Conservation (phyloP, 2,329 filamentous ascomycete species). For the Rhytidhysteron rufulum region DNA sequence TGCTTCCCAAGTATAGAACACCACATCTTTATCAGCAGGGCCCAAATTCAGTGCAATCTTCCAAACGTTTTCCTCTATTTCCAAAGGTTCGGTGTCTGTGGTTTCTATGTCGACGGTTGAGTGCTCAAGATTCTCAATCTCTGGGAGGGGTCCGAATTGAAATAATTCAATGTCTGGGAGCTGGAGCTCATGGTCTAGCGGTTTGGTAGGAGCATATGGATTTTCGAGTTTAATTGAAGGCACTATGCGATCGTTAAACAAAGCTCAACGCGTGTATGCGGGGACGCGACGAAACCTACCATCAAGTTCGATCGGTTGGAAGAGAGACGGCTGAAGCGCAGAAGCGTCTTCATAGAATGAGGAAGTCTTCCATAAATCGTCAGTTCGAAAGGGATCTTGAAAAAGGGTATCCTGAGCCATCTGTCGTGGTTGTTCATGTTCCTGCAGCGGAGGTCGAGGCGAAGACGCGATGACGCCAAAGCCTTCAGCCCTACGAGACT, state of each 20-base stretch:
- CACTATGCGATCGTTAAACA: slow-evolving; percentile 26
- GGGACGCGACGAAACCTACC: slow-evolving; percentile 27
- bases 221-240: slow-evolving; percentile 33
- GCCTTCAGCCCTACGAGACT: slow-evolving; percentile 24
- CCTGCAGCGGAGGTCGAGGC: not conserved
- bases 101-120: slow-evolving; percentile 23
- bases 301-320: slow-evolving; percentile 32
- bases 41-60: slow-evolving; percentile 30
- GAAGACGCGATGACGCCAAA: slow-evolving; percentile 12
- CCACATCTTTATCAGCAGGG: slow-evolving; percentile 23
- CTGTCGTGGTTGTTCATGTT: slow-evolving; percentile 43
- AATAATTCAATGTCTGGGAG: slow-evolving; percentile 38
- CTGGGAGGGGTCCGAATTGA: slow-evolving; percentile 35
- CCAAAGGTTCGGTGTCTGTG: slow-evolving; percentile 20
- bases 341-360: slow-evolving; percentile 36
- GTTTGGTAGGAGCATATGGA: slow-evolving; percentile 35
- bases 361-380: slow-evolving; percentile 58
- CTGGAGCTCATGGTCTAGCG: slow-evolving; percentile 30
- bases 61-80: slow-evolving; percentile 38
- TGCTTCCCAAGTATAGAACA: slow-evolving; percentile 65
- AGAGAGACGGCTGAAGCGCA: slow-evolving; percentile 24
- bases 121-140: slow-evolving; percentile 30
- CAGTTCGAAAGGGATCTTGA: slow-evolving; percentile 60
- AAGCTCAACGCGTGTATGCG: slow-evolving; percentile 18
- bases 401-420: slow-evolving; percentile 8